Evolutionary conservation across 176 grass and related monocot genomes (phyloP), one percentile per base, ranked within the genome.

Genomic region (Metroxylon sagu): DNA sequence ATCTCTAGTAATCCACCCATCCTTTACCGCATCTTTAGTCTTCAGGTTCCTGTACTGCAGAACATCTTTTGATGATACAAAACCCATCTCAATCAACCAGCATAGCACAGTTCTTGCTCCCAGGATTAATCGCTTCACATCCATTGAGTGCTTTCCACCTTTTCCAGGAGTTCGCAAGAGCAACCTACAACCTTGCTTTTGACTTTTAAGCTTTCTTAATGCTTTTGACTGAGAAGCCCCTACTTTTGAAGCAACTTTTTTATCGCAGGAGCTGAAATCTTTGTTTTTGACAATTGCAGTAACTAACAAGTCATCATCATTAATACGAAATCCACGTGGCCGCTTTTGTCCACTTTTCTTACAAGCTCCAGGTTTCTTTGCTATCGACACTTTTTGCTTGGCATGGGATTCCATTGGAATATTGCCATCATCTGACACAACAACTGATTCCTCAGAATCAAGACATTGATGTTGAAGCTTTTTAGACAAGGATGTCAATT

Each of bases 261-360:
- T 52, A 50, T 80, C 71, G 57, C 66, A 80, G 25, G 73, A 88
- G 55, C 30, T 63, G 6, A 91, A 83, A 73, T 98, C 87, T 70
- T 87, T 98, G 39, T 92, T 89, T 85, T 98, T 98, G 14, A 98
- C 79, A 60, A 98, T 92, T 62, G 87, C 87, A 70, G 93, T 77
- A 53, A 98, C 88, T 80, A 98, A 74, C 79, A 92, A 84, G 57
- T 98, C 93, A 61, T 98, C 79, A 14, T 98, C 93, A 57, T 80
- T 80, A 76, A 98, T 88, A 16, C 80, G 84, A 57, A 98, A 82
- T n/a, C 80, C 84, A 64, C 71, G 79, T 60, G 93, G 87, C 60
- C 87, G 85, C 79, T 98, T 98, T 51, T 69, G 80, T 23, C 61
- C 54, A 48, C 31, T 77, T 62, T 68, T 69, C 51, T 74, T 63